Evolutionary conservation across 768 basidiomycete species (phyloP), one percentile per base, ranked within the genome.

Genomic region (Brasilioporus rufonigricans): DNA sequence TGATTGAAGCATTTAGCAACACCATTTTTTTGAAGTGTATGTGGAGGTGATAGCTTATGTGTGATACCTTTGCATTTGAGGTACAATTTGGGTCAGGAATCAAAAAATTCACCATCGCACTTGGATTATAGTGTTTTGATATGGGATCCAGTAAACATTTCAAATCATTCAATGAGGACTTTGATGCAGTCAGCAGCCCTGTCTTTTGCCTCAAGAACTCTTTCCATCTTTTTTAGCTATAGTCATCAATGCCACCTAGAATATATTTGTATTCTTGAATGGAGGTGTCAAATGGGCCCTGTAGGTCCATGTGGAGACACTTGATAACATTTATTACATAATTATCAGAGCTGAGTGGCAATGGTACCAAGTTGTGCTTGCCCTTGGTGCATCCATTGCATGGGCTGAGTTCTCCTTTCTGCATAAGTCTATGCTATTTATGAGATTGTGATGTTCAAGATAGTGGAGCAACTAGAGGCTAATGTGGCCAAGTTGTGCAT

Each of bases 1-100:
- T 67, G 60, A 32, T 71, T 71, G 11, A 66, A 61, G 0, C 63
- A 40, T 16, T 47, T 32, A 21, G 45, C 45, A 6, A 47, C 8
- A 4, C 45, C 32, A 9, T 47, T 47, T 23, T 47, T 31, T 10
- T 47, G 45, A 2, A 12, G 45, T 32, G 45, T 47, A 7, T 47
- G 12, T 12, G 45, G 41, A 2, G 41, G 24, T 7, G 13, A 12
- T 16, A 45, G 18, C 16, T 45, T 19, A 21, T 45, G 44, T 11
- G 11, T 45, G 12, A 45, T 45, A 10, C 44, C 44, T 18, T 45
- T 45, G 4, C 26, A 8, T 13, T 12, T n/a, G 13, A 32, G 4
- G 8, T 45, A 31, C 4, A 2, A 12, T 31, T 45, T 18, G 4
- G 32, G 29, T 7, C 26, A 2, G 18, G n/a, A 2, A 10, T 45